Evolutionary conservation across 768 basidiomycete species (phyloP).

Genomic region (Trametes coccinea): DNA sequence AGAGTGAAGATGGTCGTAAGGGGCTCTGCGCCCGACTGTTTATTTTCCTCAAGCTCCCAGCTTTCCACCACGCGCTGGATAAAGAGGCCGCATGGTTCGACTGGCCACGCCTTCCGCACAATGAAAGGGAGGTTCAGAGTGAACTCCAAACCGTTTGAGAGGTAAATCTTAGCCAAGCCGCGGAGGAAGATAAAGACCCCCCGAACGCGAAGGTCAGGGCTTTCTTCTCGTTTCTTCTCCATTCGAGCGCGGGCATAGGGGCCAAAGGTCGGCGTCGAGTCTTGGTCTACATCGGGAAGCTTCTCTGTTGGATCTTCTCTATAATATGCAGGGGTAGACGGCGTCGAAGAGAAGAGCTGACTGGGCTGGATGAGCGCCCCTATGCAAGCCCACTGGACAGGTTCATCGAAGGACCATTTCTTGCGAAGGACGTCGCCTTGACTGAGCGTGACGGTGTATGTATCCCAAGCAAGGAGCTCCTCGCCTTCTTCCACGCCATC

Average conservation of each 20-base stretch:
- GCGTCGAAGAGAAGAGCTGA: slow-evolving; percentile 29
- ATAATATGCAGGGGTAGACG: slow-evolving; percentile 31
- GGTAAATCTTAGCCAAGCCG: slow-evolving; percentile 69
- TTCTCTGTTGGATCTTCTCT: slow-evolving; percentile 30
- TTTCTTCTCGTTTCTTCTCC: slow-evolving; percentile 40
- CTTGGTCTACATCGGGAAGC: slow-evolving; percentile 30
- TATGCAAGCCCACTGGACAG: slow-evolving; percentile 79
- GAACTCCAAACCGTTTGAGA: slow-evolving; percentile 70
- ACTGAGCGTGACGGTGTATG: slow-evolving; percentile 59
- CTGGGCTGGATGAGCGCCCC: slow-evolving; percentile 64
- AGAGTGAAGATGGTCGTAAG: slow-evolving; percentile 83
- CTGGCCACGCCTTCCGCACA: slow-evolving; percentile 75
- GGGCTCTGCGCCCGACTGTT: slow-evolving; percentile 60
- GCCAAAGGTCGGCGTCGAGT: slow-evolving; percentile 38
- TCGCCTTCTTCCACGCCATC: slow-evolving; percentile 16
- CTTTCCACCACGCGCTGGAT: slow-evolving; percentile 74
- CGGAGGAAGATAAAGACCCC: slow-evolving; percentile 80
- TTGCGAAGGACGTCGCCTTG: slow-evolving; percentile 67
- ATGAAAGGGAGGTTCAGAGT: slow-evolving; percentile 82
- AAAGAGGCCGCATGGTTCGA: slow-evolving; percentile 76
- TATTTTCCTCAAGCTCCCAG: slow-evolving; percentile 65
- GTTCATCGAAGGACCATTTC: slow-evolving; percentile 75
- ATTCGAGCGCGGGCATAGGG: slow-evolving; percentile 38
- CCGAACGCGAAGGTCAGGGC: slow-evolving; percentile 44
- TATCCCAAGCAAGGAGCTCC: slow-evolving; percentile 72